Evolutionary conservation across 805 yeast genomes (phyloP), one percentile per base, ranked within the genome.

Genomic region (Zygosaccharomyces pseudorouxii): DNA sequence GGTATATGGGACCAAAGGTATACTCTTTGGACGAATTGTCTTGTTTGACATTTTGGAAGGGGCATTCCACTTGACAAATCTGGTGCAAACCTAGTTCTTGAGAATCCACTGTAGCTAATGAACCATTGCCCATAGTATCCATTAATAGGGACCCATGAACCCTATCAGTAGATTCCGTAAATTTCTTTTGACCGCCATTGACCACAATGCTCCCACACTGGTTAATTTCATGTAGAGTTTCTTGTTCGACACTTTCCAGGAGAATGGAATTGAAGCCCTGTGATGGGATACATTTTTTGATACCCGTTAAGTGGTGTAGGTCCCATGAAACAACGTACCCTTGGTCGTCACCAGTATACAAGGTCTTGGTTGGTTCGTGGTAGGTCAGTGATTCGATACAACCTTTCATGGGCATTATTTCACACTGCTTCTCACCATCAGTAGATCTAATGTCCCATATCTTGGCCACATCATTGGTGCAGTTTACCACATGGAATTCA

Each of bases 121-220:
- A 53, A 11, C 60, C 60, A 38, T 56, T 52, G 12, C 41, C 28
- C 18, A 50, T 33, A 28, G 54, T 46, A 9, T 52, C 53, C 43
- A 59, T 46, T 14, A 53, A 51, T 5, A 48, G 18, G 12, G 52
- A 46, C 16, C 53, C 53, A 28, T 33, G 52, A 23, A 54, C 44
- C 5, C 28, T 45, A 19, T 28, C 40, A 18, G 22, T 37, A 4
- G 50, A 42, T 11, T 42, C 40, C 14, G 41, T 40, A 12, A 33
- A 28, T 8, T 37, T 47, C 3, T 37, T 12, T 38, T 42, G 33
- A 1, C 39, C 49, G 5, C 55, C 53, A 14, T 47, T 51, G 9
- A 58, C 55, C 8, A 64, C 52, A 27, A 63, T 52, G 37, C 61
- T 63, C 14, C 69, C 69, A 47, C 64, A 59, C 41, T 55, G 60